Evolutionary conservation across 495 filamentous ascomycete species (phyloP).

Genomic region (Rostrohypoxylon terebratum): DNA sequence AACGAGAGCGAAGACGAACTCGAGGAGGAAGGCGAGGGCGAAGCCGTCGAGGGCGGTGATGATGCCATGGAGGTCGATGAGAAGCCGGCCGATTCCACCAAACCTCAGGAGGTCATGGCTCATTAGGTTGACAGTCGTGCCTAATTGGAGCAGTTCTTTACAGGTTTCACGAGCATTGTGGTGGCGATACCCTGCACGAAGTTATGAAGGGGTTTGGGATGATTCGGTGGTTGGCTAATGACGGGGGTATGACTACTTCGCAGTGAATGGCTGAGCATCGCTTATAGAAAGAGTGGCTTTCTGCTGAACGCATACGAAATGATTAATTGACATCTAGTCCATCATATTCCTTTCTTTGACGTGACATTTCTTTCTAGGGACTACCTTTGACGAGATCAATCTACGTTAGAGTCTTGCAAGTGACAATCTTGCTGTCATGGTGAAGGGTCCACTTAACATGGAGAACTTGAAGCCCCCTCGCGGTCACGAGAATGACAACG

Average conservation of each 20-base stretch:
- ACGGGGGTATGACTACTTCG: slow-evolving; percentile 24
- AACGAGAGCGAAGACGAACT: slow-evolving; percentile 84
- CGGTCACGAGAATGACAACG: not conserved
- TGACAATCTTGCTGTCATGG: not conserved
- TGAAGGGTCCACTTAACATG: not conserved
- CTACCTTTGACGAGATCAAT: not conserved
- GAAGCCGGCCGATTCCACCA: slow-evolving; percentile 44
- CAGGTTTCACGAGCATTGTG: slow-evolving; percentile 5
- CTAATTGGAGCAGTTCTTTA: not conserved
- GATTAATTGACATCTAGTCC: not conserved
- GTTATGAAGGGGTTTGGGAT: slow-evolving; percentile 41
- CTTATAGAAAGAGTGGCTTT: slow-evolving; percentile 20
- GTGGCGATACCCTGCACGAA: slow-evolving; percentile 27
- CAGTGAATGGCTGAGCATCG: slow-evolving; percentile 3
- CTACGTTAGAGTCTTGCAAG: no score
- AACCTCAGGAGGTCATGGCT: slow-evolving; percentile 38
- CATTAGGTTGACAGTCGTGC: slow-evolving; percentile 20
- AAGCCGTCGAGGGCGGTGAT: slow-evolving; percentile 72
- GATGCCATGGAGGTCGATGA: slow-evolving; percentile 88
- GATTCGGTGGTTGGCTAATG: slow-evolving; percentile 32
- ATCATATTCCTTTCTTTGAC: not conserved
- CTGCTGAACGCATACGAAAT: slow-evolving; percentile 11
- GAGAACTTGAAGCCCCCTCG: no score
- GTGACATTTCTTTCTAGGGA: not conserved
- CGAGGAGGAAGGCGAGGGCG: slow-evolving; percentile 86